Base-by-base conservation (phyloP, 2,329 filamentous ascomycete genomes). In the Thelonectria olida region DNA sequence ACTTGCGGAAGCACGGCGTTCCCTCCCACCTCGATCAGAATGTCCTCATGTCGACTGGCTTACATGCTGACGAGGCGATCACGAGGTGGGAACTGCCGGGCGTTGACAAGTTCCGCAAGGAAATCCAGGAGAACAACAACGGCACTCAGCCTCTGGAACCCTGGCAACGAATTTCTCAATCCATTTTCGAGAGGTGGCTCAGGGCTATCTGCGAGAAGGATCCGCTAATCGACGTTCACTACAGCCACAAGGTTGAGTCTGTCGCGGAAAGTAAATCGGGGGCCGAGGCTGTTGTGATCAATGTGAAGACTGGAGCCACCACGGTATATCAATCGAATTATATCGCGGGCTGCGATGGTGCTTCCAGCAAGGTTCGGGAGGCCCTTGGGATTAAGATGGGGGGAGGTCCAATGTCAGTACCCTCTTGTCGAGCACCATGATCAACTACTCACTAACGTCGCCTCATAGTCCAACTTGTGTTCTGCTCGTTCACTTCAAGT, bases 141-240 rank as follows among this genome's bases (percentile, higher is more conserved):
- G 54, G 54, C n/a, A 58, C 47, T 3, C 48, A 51, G 10, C 54
- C 54, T 3, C 13, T 52, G 22, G 54, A 58, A 8, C 47, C 54
- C 7, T 58, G 42, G n/a, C 54, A 58, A 22, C 20, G 54, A 27
- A 52, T 58, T 22, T 58, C 54, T 7, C 54, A 58, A 17, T 19
- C 31, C 10, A 52, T 58, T 19, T 58, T 58, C 22, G 54, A 58
- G 22, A 23, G n/a, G 9, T 45, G 15, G 47, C 41, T 58, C 31
- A 52, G 41, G 28, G 54, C 51, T 8, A 31, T 51, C 25, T 58
- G 54, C 17, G 38, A 58, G 6, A 22, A 58, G 12, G 50, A 19
- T 23, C 20, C 47, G 3, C 15, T 58, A 23, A 58, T 58, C n/a
- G 54, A 58, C 20, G 39, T 51, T 20, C 17, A 47, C 19, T 58